Evolutionary conservation across 441 rosid species (phyloP).

Genomic region (Eruca vesicaria): DNA sequence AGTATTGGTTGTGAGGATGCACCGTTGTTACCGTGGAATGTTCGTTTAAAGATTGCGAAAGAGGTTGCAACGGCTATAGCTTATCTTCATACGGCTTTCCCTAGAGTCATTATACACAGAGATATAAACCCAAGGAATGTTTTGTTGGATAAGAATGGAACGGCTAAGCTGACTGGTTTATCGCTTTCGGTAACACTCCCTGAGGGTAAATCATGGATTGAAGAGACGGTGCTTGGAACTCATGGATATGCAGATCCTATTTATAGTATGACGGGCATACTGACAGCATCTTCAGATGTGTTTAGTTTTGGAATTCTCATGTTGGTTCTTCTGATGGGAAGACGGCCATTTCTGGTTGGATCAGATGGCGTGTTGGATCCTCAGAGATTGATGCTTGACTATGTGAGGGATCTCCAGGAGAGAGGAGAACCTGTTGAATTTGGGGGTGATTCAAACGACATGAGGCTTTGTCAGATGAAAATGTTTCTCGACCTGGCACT

Average conservation of each 20-base stretch:
- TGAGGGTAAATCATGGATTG: conserved; percentile 24
- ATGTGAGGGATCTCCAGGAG: neutral
- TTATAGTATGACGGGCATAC: neutral
- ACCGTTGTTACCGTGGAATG: neutral
- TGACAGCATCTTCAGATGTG: conserved; percentile 37
- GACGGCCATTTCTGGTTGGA: neutral
- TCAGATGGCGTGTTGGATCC: too few relatives aligned
- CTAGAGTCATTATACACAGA: conserved; percentile 36
- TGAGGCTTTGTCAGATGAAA: neutral
- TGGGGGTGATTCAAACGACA: neutral
- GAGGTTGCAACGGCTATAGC: conserved; percentile 33
- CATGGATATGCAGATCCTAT: conserved; percentile 11
- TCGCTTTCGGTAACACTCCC: conserved; percentile 24
- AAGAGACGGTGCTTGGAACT: neutral
- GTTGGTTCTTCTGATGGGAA: conserved; percentile 33
- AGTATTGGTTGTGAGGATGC: neutral
- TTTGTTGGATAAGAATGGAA: conserved; percentile 29
- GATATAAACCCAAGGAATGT: conserved; percentile 5
- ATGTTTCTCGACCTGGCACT: too few relatives aligned
- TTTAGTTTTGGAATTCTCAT: conserved; percentile 36
- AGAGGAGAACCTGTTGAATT: too few relatives aligned
- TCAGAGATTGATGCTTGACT: neutral
- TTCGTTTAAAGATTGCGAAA: conserved; percentile 3
- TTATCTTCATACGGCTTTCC: conserved; percentile 40
- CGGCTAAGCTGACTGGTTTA: conserved; percentile 35